phyloP scores from a whole-genome alignment of 768 basidiomycete species.

The Boletus coccyginus region DNA sequence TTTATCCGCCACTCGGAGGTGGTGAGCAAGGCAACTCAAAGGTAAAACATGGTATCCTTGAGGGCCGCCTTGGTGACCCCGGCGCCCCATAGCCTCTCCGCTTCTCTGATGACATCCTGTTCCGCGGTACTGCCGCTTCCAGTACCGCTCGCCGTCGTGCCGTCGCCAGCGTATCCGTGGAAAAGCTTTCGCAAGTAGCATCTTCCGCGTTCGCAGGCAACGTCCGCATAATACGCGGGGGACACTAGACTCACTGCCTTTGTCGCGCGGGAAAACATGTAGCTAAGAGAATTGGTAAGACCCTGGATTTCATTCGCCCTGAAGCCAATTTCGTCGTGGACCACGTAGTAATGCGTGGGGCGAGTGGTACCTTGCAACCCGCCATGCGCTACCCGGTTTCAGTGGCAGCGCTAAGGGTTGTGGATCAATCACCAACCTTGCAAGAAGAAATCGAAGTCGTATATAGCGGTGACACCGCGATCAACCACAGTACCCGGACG shows the following conservation, averaged over 20 bases:
- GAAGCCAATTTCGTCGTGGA: constrained; percentile 53
- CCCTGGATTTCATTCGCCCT: constrained; percentile 48
- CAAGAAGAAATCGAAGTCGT: constrained; percentile 55
- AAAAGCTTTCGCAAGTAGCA: constrained; percentile 51
- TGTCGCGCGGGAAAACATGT: constrained; percentile 60
- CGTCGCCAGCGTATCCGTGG: constrained; percentile 31
- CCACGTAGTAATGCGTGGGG: constrained; percentile 55
- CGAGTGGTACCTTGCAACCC: constrained; percentile 47
- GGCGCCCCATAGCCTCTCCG: constrained; percentile 48
- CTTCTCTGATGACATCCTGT: constrained; percentile 53
- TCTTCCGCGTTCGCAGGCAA: constrained; percentile 53
- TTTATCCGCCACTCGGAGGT: background rate
- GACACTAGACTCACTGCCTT: constrained; percentile 40
- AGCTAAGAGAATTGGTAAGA: constrained; percentile 54
- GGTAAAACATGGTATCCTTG: constrained; percentile 76
- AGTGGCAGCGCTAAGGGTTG: background rate
- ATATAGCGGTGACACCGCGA: constrained; percentile 51
- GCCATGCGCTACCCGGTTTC: constrained; percentile 34
- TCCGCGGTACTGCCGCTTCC: constrained; percentile 40
- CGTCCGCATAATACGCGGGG: constrained; percentile 43
- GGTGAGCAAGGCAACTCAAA: constrained; percentile 35
- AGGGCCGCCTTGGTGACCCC: constrained; percentile 50
- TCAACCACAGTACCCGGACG: constrained; percentile 54
- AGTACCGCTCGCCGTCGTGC: constrained; percentile 30
- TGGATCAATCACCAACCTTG: constrained; percentile 35